Percentiles rank a stretch among this genome's conserved stretches.
phyloP scores from a whole-genome alignment of 2,329 filamentous ascomycete genomes.

The Podosphaera aphanis region DNA sequence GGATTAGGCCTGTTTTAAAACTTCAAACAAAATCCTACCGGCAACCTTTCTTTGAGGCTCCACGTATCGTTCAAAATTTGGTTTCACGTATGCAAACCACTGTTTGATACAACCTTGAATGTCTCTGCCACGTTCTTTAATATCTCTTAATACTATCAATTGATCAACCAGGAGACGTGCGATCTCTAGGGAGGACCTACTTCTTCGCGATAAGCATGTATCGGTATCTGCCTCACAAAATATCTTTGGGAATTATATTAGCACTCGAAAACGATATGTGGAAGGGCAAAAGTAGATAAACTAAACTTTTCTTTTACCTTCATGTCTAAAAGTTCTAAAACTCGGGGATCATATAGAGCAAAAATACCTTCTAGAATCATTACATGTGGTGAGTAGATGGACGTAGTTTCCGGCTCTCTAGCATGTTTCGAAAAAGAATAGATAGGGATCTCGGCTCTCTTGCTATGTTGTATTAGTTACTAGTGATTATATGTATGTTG shows the following conservation, averaged over 20 bases:
- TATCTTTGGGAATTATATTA: slow-evolving; percentile 30
- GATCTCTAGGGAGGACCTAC: slow-evolving; percentile 25
- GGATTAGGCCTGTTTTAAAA: background rate
- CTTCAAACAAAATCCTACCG: slow-evolving; percentile 22
- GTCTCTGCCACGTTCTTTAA: slow-evolving; percentile 69
- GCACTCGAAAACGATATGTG: slow-evolving; percentile 1
- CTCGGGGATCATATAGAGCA: slow-evolving; percentile 68
- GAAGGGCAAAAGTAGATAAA: background rate
- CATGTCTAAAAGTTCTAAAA: slow-evolving; percentile 74
- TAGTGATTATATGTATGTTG: background rate
- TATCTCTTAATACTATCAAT: slow-evolving; percentile 45
- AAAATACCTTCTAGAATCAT: slow-evolving; percentile 91
- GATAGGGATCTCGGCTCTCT: slow-evolving; percentile 71
- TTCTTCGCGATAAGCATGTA: slow-evolving; percentile 70
- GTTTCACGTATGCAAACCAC: slow-evolving; percentile 91
- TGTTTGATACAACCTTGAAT: slow-evolving; percentile 94
- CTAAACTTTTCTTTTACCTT: slow-evolving; percentile 28
- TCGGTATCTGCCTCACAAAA: slow-evolving; percentile 94
- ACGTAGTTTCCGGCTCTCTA: slow-evolving; percentile 53
- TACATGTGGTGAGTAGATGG: slow-evolving; percentile 90
- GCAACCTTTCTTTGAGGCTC: slow-evolving; percentile 76
- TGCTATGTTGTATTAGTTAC: slow-evolving; percentile 24
- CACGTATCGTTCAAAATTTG: slow-evolving; percentile 85
- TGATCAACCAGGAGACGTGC: background rate
- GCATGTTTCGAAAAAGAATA: slow-evolving; percentile 92